Evolutionary conservation across 305 asterid genomes (phyloP), one percentile per base, ranked within the genome.

Genomic region (Euphrasia arctica): DNA sequence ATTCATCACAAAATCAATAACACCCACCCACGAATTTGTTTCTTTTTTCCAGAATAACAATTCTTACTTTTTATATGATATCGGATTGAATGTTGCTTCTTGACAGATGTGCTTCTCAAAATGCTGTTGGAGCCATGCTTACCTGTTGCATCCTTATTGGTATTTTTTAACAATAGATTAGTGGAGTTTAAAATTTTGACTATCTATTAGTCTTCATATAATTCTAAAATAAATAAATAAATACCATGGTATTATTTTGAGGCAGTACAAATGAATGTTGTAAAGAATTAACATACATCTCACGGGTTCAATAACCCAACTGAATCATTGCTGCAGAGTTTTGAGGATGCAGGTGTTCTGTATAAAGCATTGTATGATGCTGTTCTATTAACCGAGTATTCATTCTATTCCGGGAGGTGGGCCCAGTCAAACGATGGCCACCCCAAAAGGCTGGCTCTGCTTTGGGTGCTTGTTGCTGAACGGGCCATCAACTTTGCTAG

Each of bases 391-490:
- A 70, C 74, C 28, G 87, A 87, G 59, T 78, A 76, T 69, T 80
- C 90, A 36, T 82, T 75, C 69, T 70, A 72, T 62, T 79, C 80
- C 42, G 75, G 79, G 73, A 79, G 75, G 75, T 80, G 86, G 85
- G 67, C 74, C 62, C 82, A 75, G 55, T 66, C 79, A 43, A 69
- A 69, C 15, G 82, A 75, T 49, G 64, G 66, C 60, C 77, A 68
- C 70, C 69, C 72, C 9, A 78, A 77, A 64, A 77, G 69, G 69
- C 63, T 90, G 63, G 84, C 94, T 62, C 49, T 87, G 34, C 29
- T 72, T 54, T 83, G 94, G 95, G 82, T 81, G 62, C 55, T 87
- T 60, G 87, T 85, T 68, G 87, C 73, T 49, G 88, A 85, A 28
- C 66, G 63, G 18, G 92, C 97, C 63, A 71, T 84, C 51, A 81